phyloP scores from a whole-genome alignment of 2,329 filamentous ascomycete genomes.

The Penicillium griseofulvum region DNA sequence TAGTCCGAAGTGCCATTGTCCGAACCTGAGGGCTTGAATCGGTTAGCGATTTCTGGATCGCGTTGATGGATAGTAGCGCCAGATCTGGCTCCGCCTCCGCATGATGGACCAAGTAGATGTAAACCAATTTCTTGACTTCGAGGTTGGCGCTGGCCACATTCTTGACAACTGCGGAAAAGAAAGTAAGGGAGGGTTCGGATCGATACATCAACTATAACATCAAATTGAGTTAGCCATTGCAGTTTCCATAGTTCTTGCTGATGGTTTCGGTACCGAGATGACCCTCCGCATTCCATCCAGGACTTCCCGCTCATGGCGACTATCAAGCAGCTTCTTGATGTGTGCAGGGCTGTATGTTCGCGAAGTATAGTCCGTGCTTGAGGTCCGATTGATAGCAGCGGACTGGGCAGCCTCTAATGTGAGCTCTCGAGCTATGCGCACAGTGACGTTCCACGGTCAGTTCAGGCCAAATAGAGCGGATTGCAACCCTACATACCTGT shows the following conservation, averaged over 20 bases:
- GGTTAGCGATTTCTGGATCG: conserved; percentile 95
- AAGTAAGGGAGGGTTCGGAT: conserved; percentile 79
- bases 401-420: conserved; percentile 95
- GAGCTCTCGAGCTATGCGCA: conserved; percentile 76
- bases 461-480: conserved; percentile 5
- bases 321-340: conserved; percentile 93
- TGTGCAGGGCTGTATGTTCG: conserved; percentile 73
- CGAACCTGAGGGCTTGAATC: conserved; percentile 88
- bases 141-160: conserved; percentile 92
- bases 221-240: conserved; percentile 17
- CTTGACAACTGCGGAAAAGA: conserved; percentile 98
- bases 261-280: conserved; percentile 63
- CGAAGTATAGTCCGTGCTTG: conserved; percentile 58
- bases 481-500: conserved; percentile 62
- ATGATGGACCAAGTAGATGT: conserved; percentile 96
- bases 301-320: conserved; percentile 86
- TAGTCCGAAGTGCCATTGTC: conserved; percentile 88
- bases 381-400: conserved; percentile 58
- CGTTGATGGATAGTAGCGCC: conserved; percentile 94
- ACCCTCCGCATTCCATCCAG: conserved; percentile 87
- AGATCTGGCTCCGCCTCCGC: conserved; percentile 95
- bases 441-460: conserved; percentile 20
- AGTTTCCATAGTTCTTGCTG: not conserved
- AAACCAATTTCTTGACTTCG: conserved; percentile 96
- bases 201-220: conserved; percentile 85